A percentile compares a stretch with the other conserved stretches of the same genome.
phyloP scores from a whole-genome alignment of 1,284 basidiomycete species.

The Tremellales sp. region DNA sequence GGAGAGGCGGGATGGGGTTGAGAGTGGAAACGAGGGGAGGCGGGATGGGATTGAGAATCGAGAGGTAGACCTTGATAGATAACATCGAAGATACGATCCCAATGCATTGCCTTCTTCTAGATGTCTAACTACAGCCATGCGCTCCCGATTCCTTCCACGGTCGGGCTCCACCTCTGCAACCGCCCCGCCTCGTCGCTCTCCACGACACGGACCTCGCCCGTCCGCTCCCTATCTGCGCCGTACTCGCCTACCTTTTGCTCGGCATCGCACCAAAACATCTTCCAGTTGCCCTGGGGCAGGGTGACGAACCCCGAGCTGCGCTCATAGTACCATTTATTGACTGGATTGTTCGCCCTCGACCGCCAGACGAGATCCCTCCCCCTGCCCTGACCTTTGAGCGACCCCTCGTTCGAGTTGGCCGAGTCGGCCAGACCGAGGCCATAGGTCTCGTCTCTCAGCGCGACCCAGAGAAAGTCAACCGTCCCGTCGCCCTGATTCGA shows the following conservation, averaged over 20 bases:
- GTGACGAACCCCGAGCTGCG: conserved; percentile 80
- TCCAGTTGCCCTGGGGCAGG: conserved; percentile 66
- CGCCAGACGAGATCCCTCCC: conserved; percentile 97
- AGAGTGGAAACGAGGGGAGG: conserved; percentile 1
- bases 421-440: conserved; percentile 91
- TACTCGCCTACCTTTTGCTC: conserved; percentile 55
- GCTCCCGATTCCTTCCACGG: conserved; percentile 71
- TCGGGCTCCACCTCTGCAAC: conserved; percentile 67
- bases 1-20: not conserved
- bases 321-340: conserved; percentile 99
- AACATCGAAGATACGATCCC: not conserved
- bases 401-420: conserved; percentile 87
- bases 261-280: conserved; percentile 97
- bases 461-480: conserved; percentile 99
- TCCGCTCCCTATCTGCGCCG: conserved; percentile 35
- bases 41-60: not conserved
- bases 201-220: conserved; percentile 63
- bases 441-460: conserved; percentile 96
- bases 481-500: conserved; percentile 95
- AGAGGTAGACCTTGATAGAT: not conserved
- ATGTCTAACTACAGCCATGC: conserved; percentile 57
- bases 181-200: conserved; percentile 79
- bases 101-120: not conserved
- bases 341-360: conserved; percentile 83
- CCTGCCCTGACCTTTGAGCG: conserved; percentile 78